Conservation (phyloP, 1,284 basidiomycete species). For the Bondarzewia mesenterica region DNA sequence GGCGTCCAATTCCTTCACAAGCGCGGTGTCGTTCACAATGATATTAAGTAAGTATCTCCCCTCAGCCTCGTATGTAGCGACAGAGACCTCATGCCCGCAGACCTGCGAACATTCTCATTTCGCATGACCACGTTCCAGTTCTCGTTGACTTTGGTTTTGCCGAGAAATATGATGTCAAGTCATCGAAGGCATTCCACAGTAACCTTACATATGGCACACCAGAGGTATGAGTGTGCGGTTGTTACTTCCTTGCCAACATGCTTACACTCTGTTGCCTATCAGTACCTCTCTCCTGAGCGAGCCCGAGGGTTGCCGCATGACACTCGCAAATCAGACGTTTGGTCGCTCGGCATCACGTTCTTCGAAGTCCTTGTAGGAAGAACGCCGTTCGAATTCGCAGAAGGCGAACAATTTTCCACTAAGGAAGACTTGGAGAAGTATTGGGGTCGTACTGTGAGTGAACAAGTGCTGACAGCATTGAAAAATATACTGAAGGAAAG, state of each 20-base stretch:
- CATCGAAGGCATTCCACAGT: slow-evolving; percentile 67
- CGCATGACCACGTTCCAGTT: slow-evolving; percentile 65
- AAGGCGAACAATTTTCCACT: slow-evolving; percentile 76
- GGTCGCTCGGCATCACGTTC: slow-evolving; percentile 88
- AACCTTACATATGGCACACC: slow-evolving; percentile 86
- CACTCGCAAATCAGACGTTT: slow-evolving; percentile 87
- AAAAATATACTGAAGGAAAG: not conserved
- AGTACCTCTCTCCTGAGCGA: slow-evolving; percentile 87
- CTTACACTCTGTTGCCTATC: not conserved
- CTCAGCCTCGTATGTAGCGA: not conserved
- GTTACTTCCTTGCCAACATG: not conserved
- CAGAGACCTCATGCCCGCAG: too few species aligned
- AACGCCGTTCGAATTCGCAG: slow-evolving; percentile 84
- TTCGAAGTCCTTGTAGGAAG: slow-evolving; percentile 88
- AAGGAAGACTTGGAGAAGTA: slow-evolving; percentile 78
- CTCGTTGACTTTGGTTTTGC: slow-evolving; percentile 93
- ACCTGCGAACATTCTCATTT: slow-evolving; percentile 84
- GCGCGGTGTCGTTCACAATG: slow-evolving; percentile 87
- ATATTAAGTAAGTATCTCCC: slow-evolving; percentile 71
- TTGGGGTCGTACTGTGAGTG: slow-evolving; percentile 67
- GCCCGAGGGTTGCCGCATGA: slow-evolving; percentile 83
- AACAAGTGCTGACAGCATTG: not conserved
- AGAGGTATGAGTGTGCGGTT: slow-evolving; percentile 42
- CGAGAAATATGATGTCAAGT: slow-evolving; percentile 61
- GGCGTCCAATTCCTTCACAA: slow-evolving; percentile 84